Evolutionary conservation across 129 eudicot species (phyloP).

Genomic region (Arctium minus): DNA sequence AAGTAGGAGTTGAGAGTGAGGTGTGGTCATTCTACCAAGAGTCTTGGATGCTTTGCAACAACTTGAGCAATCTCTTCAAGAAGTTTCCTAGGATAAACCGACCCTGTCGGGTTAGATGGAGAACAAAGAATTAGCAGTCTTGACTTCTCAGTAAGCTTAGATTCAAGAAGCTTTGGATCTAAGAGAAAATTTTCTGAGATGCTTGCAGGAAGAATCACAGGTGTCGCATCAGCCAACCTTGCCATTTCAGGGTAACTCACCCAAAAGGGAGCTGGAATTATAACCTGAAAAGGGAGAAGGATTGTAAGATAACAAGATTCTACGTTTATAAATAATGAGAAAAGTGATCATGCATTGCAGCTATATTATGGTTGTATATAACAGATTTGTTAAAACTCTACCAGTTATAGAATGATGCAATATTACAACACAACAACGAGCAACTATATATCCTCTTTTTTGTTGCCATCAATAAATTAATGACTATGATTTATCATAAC

Average conservation of each 20-base stretch:
- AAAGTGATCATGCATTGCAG: neutral
- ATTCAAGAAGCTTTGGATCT: slow-evolving; percentile 80
- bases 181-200: slow-evolving; percentile 85
- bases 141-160: slow-evolving; percentile 81
- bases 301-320: neutral
- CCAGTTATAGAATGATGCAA: neutral
- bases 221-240: slow-evolving; percentile 86
- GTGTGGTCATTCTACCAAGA: slow-evolving; percentile 48
- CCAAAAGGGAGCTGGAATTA: slow-evolving; percentile 95
- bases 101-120: slow-evolving; percentile 96
- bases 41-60: slow-evolving; percentile 92
- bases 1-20: neutral
- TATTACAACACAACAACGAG: neutral
- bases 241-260: slow-evolving; percentile 99
- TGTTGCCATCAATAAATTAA: too few relatives aligned
- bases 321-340: neutral
- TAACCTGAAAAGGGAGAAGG: slow-evolving; percentile 43
- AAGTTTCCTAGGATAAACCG: slow-evolving; percentile 68
- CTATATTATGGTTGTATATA: neutral
- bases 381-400: neutral
- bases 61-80: slow-evolving; percentile 81
- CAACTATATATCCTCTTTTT: neutral
- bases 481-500: too few relatives aligned
- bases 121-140: slow-evolving; percentile 89
- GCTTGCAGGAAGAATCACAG: slow-evolving; percentile 78